Evolutionary conservation across 306 rosid genomes (phyloP), one percentile per base, ranked within the genome.

Genomic region (Cucurbita pepo): DNA sequence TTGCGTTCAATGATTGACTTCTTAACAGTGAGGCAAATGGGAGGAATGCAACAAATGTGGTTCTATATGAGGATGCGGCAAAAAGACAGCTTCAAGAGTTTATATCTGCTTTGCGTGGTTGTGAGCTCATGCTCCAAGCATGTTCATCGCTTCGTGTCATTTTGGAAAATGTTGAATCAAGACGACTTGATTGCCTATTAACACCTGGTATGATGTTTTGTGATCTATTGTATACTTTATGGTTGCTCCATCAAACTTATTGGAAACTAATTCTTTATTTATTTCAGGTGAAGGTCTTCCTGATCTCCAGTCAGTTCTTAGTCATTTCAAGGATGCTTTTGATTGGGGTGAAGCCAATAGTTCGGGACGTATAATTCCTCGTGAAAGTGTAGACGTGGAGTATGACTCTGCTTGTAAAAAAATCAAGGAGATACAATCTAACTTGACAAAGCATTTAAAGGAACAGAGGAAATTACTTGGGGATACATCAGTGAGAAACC

Each of bases 281-380:
- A 77, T 62, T 19, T 87, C 81, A 90, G 95, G 96, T 59, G 80
- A 82, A 84, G 95, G 89, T 53, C 85, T 94, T 84, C 95, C 89
- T 25, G 86, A 88, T 77, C 79, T 89, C 71, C 63, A 72, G 58
- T 52, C 77, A 62, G 80, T 85, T 83, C 74, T 94, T 56, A 81
- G 83, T 61, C 87, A 89, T 82, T 94, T 94, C 86, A 91, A 89
- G 84, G 90, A 84, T 73, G 95, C 97, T 72, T 94, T 94, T 84
- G 91, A 94, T 80, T 94, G 99, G 99, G 91, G 77, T 77, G 96
- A 91, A 81, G 99, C 97, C 70, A 85, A 86, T 80, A 84, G 75
- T 81, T 89, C 97, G 4, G 99, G 99, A 44, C 99, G 96, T 65
- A 82, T 94, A 76, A 83, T 94, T 75, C 99, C 99, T 74, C 97